Percentiles rank a stretch among this genome's conserved stretches.
Evolutionary conservation across 2,329 filamentous ascomycete genomes (phyloP).

Genomic region (Fusarium devonianum): DNA sequence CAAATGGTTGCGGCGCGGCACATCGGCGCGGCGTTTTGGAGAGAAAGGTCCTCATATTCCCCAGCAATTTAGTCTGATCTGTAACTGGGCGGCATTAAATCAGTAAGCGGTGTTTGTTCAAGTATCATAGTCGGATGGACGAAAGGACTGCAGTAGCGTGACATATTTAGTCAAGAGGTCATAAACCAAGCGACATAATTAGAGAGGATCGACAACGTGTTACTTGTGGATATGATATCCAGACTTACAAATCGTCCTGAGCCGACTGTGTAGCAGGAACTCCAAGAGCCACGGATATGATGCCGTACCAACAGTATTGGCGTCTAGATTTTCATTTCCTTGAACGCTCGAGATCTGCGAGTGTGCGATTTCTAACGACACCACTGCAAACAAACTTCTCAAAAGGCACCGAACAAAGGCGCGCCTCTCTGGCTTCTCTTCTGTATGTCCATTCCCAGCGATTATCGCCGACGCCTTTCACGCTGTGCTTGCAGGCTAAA

Average conservation of each 20-base stretch:
- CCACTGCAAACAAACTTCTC: neutral
- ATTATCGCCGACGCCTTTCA: neutral
- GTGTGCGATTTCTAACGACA: neutral
- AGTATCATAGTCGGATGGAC: no score
- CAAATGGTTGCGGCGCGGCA: neutral
- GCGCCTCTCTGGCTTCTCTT: neutral
- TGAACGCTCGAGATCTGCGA: no score
- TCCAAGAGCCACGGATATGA: no score
- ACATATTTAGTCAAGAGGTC: no score
- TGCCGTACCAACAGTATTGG: neutral
- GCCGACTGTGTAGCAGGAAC: no score
- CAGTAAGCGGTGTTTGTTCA: neutral
- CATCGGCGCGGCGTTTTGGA: slow-evolving; percentile 21
- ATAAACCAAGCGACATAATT: no score
- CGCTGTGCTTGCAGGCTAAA: neutral
- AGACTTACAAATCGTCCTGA: no score
- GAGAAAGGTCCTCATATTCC: neutral
- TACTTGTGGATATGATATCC: no score
- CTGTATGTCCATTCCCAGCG: neutral
- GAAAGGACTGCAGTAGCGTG: no score
- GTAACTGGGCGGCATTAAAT: neutral
- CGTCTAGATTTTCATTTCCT: neutral
- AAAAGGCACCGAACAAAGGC: neutral
- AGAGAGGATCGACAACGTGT: no score
- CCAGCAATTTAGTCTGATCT: neutral